phyloP scores from a whole-genome alignment of 2,329 filamentous ascomycete genomes.

The Aspergillus thermomutatus region DNA sequence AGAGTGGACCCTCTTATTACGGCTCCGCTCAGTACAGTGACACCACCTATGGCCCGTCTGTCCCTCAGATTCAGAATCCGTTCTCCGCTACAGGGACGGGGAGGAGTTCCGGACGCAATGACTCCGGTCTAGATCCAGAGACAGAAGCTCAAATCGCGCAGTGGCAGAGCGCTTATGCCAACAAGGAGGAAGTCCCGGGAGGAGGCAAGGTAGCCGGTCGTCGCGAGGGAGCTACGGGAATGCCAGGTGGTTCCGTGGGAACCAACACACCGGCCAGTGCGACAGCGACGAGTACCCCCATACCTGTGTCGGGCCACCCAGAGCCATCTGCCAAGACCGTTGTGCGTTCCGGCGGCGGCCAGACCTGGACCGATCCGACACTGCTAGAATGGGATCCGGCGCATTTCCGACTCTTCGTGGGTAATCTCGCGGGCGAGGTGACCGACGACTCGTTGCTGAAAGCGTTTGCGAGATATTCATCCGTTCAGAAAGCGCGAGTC shows the following conservation, averaged over 20 bases:
- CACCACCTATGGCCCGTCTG: constrained; percentile 47
- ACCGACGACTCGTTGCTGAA: constrained; percentile 95
- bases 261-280: constrained; percentile 25
- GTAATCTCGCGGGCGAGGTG: constrained; percentile 94
- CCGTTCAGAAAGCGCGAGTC: constrained; percentile 87
- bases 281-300: constrained; percentile 37
- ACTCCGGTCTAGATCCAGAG: constrained; percentile 63
- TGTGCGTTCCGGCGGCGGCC: constrained; percentile 80
- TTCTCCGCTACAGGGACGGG: constrained; percentile 63
- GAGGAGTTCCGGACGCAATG: constrained; percentile 32
- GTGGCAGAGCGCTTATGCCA: constrained; percentile 87
- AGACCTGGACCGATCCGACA: constrained; percentile 84
- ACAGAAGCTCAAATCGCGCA: constrained; percentile 89
- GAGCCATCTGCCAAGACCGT: constrained; percentile 72
- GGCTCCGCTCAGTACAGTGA: constrained; percentile 47
- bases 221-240: constrained; percentile 35
- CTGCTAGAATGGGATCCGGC: constrained; percentile 94
- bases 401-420: constrained; percentile 92
- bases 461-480: constrained; percentile 83
- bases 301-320: constrained; percentile 42
- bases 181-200: constrained; percentile 52
- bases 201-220: constrained; percentile 39
- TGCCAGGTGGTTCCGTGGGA: constrained; percentile 44
- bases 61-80: constrained; percentile 74
- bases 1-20: constrained; percentile 43